Base-by-base conservation (phyloP, 805 yeast genomes). In the Candida arabinofermentans region DNA sequence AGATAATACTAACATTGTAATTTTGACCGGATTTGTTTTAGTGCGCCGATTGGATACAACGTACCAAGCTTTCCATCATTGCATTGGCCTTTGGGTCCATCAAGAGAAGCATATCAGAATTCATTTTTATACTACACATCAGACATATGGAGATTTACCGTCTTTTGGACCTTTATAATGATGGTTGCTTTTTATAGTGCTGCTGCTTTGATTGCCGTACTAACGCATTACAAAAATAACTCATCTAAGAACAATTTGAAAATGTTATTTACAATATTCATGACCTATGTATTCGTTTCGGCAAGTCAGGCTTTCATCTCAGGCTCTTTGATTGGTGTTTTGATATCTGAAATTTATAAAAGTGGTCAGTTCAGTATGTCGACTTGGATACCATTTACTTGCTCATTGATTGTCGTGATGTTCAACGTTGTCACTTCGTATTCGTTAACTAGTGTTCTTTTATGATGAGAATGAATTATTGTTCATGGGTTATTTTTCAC, bases 301-400 rank as follows among this genome's bases (percentile, higher is more conserved):
- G 69, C 77, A 5, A 51, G 74, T 0, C 86, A 79, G 53, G 96
- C 85, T 0, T 67, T 86, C 33, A 64, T 79, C 2, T 67, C 82
- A 1, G 98, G 97, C 0, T 78, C 90, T 1, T 70, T 87, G 5
- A 71, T 85, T 31, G 97, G 96, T 0, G 67, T 89, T 10, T 58
- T 93, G 33, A 58, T 86, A 14, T 82, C 82, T 27, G 85, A 88
- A 1, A 74, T 89, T 7, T 90, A 90, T 64, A 70, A 74, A 41
- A 80, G 95, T 0, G 96, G 96, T 0, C 71, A 83, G 19, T 79
- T 91, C 53, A 75, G 84, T 18, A 86, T 93, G 95, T 83, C 95
- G 10, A 86, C 97, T 0, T 91, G 99, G 99, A 79, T 91, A 7
- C 98, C 99, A 0, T 73, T 91, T 50, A 75, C 84, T 41, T 86